phyloP scores from a whole-genome alignment of 2,329 filamentous ascomycete species.

The Beauveria sp. region DNA sequence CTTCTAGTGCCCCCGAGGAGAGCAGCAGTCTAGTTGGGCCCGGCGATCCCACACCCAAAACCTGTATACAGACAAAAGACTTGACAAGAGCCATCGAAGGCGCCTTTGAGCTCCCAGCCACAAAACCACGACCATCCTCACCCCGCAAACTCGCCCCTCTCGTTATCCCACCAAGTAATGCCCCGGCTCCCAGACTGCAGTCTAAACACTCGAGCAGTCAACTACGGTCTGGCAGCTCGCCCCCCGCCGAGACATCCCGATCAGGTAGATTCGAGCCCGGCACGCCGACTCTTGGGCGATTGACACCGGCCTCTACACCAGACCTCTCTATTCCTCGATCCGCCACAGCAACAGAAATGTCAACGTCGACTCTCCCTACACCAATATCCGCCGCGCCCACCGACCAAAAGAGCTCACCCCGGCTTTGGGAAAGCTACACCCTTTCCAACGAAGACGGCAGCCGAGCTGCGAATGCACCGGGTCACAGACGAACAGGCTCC shows the following conservation, averaged over 20 bases:
- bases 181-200: constrained; percentile 17
- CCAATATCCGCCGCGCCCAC: constrained; percentile 41
- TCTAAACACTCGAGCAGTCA: constrained; percentile 35
- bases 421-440: constrained; percentile 34
- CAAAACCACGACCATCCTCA: constrained; percentile 24
- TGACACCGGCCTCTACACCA: constrained; percentile 34
- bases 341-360: constrained; percentile 24
- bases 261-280: constrained; percentile 39
- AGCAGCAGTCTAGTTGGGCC: background rate
- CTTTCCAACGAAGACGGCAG: constrained; percentile 15
- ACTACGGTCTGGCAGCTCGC: constrained; percentile 37
- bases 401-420: constrained; percentile 36
- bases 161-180: constrained; percentile 39
- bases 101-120: constrained; percentile 17
- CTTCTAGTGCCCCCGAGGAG: constrained; percentile 51
- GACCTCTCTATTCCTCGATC: constrained; percentile 35
- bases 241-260: constrained; percentile 30
- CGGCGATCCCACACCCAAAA: background rate
- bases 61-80: constrained; percentile 19
- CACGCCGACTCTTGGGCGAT: constrained; percentile 36
- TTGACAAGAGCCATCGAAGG: constrained; percentile 18
- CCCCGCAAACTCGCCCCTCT: constrained; percentile 49
- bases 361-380: constrained; percentile 37
- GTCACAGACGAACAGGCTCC: constrained; percentile 47
- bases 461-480: constrained; percentile 11